Evolutionary conservation across 2,329 filamentous ascomycete genomes (phyloP).

Genomic region (Ophiostoma tasmaniense): DNA sequence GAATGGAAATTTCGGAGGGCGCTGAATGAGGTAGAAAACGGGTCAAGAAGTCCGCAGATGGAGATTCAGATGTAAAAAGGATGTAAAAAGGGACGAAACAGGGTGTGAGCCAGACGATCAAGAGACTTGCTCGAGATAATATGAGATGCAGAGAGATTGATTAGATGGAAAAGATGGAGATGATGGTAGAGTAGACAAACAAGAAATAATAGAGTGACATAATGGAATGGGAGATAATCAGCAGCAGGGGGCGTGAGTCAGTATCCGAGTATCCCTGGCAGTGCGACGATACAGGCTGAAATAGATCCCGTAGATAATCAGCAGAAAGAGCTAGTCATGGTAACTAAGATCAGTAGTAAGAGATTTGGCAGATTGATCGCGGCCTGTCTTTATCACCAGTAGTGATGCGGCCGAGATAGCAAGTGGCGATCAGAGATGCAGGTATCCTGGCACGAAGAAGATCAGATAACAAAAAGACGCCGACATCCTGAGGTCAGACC

Average conservation of each 20-base stretch:
- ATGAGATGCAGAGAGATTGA: background rate
- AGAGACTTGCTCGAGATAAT: background rate
- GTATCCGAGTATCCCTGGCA: background rate
- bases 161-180: slow-evolving; percentile 1
- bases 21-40: background rate
- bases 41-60: background rate
- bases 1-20: background rate
- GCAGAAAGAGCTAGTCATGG: background rate
- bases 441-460: background rate
- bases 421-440: background rate
- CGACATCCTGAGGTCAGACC: background rate
- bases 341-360: background rate
- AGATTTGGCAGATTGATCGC: background rate
- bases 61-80: slow-evolving; percentile 1
- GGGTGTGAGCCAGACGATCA: background rate
- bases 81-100: background rate
- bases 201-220: background rate
- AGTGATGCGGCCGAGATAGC: background rate
- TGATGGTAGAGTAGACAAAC: background rate
- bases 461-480: background rate
- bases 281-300: too few relatives aligned
- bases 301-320: background rate
- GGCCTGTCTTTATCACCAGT: too few relatives aligned
- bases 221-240: slow-evolving; percentile 1
- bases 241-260: background rate